Evolutionary conservation across 1,284 basidiomycete genomes (phyloP).

Genomic region (Takashimella koratensis): DNA sequence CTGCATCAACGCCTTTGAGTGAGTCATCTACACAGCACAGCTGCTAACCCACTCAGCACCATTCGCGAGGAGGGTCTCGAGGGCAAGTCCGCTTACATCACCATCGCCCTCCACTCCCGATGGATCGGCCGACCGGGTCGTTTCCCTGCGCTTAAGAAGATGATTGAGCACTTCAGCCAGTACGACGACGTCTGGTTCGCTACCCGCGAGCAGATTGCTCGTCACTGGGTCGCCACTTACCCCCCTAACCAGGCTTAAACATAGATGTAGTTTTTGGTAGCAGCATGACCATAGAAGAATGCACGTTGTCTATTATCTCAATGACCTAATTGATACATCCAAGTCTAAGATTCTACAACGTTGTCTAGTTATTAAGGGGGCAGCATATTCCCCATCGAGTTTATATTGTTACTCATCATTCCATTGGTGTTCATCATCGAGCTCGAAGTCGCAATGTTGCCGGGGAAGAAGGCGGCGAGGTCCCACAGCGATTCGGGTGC

Average conservation of each 20-base stretch:
- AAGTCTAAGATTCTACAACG: not conserved
- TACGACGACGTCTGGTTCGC: conserved; percentile 50
- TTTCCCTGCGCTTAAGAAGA: conserved; percentile 44
- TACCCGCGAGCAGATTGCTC: conserved; percentile 48
- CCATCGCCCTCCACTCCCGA: conserved; percentile 34
- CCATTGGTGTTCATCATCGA: not conserved
- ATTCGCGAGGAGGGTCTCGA: conserved; percentile 37
- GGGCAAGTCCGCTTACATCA: conserved; percentile 32
- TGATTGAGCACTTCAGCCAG: conserved; percentile 45
- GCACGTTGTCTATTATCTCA: not conserved
- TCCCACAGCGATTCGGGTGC: conserved; percentile 14
- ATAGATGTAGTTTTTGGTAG: not conserved
- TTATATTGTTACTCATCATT: not conserved
- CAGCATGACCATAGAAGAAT: not conserved
- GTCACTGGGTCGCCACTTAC: conserved; percentile 33
- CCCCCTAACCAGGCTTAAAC: conserved; percentile 5
- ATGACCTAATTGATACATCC: not conserved
- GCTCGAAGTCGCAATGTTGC: not conserved
- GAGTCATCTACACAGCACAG: conserved; percentile 2
- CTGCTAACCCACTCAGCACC: conserved; percentile 11
- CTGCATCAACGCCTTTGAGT: conserved; percentile 31
- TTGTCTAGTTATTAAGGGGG: not conserved
- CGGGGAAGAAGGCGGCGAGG: conserved; percentile 13
- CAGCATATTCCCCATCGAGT: not conserved
- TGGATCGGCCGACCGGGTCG: conserved; percentile 49